Evolutionary conservation across 2,329 filamentous ascomycete species (phyloP), one percentile per base, ranked within the genome.

Genomic region (Hypoxylon sp.): DNA sequence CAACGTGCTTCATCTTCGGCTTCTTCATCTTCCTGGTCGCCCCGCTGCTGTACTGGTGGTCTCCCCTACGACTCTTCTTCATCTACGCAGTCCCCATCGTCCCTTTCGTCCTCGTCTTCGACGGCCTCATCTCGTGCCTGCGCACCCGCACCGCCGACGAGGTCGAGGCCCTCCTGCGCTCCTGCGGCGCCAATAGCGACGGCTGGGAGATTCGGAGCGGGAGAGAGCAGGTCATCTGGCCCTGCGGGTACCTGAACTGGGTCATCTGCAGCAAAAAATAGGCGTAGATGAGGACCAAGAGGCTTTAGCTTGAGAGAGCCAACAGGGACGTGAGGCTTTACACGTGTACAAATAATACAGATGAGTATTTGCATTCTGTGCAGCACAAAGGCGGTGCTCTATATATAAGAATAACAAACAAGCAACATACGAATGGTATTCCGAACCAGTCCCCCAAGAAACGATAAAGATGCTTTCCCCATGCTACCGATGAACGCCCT

Each of bases 131-230:
- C 43, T 90, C 87, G 8, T 83, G 83, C 33, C 70, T 92, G 64
- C 78, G 90, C 38, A 90, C 88, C 5, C 81, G 89, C 52, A 89
- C 84, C 3, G 80, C 86, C 0, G 79, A 82, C 11, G 90, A 92
- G 73, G 82, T 91, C 4, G 77, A 87, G 70, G 69, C 70, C 0
- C 70, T 92, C 64, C 72, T 91, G 61, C 78, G 81, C 52, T 77
- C 76, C 3, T 84, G 82, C 66, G 81, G 78, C 9, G 79, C 77
- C 2, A 73, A 76, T 24, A 73, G 73, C 29, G 71, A 67, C 3
- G 67, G 67, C n/a, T 85, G 83, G 83, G 76, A 78, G 69, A 65
- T 85, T 9, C 72, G 68, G 58, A 82, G 78, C 60, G 83, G 82
- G 2, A 73, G 70, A 13, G 72, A 78, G 58, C 70, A 65, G 56